Percentiles rank a stretch among this genome's conserved stretches.
Evolutionary conservation across 768 basidiomycete genomes (phyloP).

Genomic region (Naematelia encephala): DNA sequence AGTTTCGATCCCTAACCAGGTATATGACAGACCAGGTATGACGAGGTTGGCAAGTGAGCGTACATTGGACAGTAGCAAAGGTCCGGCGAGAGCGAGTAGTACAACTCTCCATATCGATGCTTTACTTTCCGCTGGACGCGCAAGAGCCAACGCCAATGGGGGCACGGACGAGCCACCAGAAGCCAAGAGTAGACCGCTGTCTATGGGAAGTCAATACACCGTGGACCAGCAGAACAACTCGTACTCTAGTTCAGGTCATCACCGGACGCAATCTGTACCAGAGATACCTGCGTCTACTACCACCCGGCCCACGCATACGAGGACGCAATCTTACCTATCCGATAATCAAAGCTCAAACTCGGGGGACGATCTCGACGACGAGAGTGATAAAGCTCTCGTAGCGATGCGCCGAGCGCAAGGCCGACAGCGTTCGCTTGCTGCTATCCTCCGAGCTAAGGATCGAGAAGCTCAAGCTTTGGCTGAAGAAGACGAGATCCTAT

Average conservation of each 20-base stretch:
- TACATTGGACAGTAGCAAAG: conserved; percentile 1
- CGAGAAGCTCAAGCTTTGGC: conserved; percentile 13
- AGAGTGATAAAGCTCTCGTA: conserved; percentile 23
- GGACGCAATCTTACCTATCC: conserved; percentile 36
- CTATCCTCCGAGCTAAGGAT: conserved; percentile 30
- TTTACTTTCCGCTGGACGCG: conserved; percentile 28
- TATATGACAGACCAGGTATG: background rate
- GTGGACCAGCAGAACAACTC: background rate
- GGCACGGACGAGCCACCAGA: conserved; percentile 1
- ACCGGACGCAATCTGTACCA: background rate
- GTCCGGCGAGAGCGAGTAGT: conserved; percentile 32
- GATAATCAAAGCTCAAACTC: conserved; percentile 4
- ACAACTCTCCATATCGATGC: conserved; percentile 42
- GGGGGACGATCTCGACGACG: conserved; percentile 18
- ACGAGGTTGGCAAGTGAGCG: background rate
- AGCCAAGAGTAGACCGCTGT: conserved; percentile 19
- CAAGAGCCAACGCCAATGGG: conserved; percentile 25
- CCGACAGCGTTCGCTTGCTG: conserved; percentile 42
- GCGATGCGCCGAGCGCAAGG: conserved; percentile 37
- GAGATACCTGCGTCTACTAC: conserved; percentile 3
- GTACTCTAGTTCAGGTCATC: background rate
- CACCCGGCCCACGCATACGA: conserved; percentile 21
- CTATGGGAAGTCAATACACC: conserved; percentile 33
- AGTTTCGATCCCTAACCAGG: background rate
- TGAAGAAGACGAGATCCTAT: conserved; percentile 7